phyloP scores from a whole-genome alignment of 169 alveolate species.

The Blepharisma undulans region DNA sequence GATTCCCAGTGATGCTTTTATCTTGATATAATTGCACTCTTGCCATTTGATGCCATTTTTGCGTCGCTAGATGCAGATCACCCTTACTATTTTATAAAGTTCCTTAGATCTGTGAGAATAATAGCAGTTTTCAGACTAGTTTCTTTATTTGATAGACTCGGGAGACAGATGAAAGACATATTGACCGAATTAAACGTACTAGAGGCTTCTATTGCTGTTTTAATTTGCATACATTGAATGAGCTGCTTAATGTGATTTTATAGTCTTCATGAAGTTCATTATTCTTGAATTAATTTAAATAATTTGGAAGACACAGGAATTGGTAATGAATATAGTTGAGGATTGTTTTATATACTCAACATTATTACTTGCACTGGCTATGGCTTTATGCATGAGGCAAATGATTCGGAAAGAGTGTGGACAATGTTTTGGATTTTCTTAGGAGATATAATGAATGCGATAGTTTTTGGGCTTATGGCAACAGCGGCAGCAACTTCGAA shows the following conservation, averaged over 20 bases:
- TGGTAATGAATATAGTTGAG: constrained; percentile 19
- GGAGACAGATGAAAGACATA: neutral
- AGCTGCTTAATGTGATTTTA: constrained; percentile 52
- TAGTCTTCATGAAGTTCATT: neutral
- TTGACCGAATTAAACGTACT: constrained; percentile 13
- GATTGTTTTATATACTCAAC: constrained; percentile 48
- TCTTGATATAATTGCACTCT: constrained; percentile 45
- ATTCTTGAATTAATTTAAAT: constrained; percentile 14
- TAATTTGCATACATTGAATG: constrained; percentile 47
- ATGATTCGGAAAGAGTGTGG: neutral
- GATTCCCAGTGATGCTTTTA: constrained; percentile 40
- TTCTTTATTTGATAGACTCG: constrained; percentile 43
- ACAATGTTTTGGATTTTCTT: neutral
- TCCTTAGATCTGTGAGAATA: constrained; percentile 42
- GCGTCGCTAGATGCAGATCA: constrained; percentile 1
- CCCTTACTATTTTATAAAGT: constrained; percentile 23
- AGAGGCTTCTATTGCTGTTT: constrained; percentile 43
- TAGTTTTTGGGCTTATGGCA: constrained; percentile 29
- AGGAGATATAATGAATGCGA: neutral
- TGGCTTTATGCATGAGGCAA: neutral
- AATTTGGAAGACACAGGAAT: neutral
- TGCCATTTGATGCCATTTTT: constrained; percentile 52
- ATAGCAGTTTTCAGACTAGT: constrained; percentile 36
- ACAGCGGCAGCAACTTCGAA: constrained; percentile 1
- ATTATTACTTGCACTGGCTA: constrained; percentile 54